phyloP scores from a whole-genome alignment of 208 protist species.

The Eutreptiella sp. region DNA sequence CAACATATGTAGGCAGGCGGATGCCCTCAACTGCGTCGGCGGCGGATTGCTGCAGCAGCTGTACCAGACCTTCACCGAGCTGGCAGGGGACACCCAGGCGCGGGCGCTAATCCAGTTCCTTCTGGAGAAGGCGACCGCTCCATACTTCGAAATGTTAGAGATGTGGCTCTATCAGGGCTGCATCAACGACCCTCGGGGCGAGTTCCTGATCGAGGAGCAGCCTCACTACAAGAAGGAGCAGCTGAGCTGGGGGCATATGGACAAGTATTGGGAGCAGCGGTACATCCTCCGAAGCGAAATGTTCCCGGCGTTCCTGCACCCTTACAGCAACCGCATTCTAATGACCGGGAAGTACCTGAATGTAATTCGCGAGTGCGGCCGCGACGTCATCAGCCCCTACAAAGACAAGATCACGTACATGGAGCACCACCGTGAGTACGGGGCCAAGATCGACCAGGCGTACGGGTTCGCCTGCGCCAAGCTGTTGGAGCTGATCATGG shows the following conservation, averaged over 20 bases:
- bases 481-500: neutral
- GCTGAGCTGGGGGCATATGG: conserved; percentile 28
- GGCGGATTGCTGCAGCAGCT: conserved; percentile 21
- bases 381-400: conserved; percentile 11
- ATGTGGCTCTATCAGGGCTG: conserved; percentile 38
- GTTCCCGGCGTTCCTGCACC: conserved; percentile 33
- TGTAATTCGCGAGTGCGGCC: conserved; percentile 43
- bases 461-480: conserved; percentile 13
- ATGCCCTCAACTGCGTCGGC: neutral
- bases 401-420: conserved; percentile 16
- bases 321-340: conserved; percentile 26
- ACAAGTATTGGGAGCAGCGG: conserved; percentile 32
- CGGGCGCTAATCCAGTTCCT: conserved; percentile 8
- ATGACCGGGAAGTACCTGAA: conserved; percentile 52
- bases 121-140: conserved; percentile 19
- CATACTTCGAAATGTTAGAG: conserved; percentile 37
- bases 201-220: conserved; percentile 42
- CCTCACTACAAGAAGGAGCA: conserved; percentile 18
- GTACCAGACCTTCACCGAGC: neutral
- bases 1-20: neutral
- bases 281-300: conserved; percentile 28
- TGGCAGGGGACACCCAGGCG: neutral
- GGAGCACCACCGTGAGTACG: conserved; percentile 26
- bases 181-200: conserved; percentile 33
- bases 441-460: conserved; percentile 30